Evolutionary conservation across 2,329 filamentous ascomycete species (phyloP), one percentile per base, ranked within the genome.

Genomic region (Botryotinia globosa): DNA sequence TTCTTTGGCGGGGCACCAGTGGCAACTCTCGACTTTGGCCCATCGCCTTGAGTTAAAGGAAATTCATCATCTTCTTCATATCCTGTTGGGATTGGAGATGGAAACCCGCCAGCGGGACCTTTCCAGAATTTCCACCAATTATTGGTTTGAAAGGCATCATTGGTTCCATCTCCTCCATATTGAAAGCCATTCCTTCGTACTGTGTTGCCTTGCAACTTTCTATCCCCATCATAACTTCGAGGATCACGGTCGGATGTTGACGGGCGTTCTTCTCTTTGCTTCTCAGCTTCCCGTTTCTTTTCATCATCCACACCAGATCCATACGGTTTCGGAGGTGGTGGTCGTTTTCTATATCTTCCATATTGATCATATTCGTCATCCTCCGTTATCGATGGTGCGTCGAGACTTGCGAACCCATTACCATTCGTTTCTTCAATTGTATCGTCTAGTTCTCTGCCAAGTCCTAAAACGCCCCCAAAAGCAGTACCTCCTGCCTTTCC

Each of bases 101-200:
- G 83, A 76, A 89, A 91, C 4, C 86, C 87, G 37, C 89, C 89
- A 2, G 85, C 81, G 0, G 89, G 89, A 0, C 87, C 86, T 76
- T 89, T 88, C 89, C 89, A 91, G 73, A 91, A 91, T 74, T 91
- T 82, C 83, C 87, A 91, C 84, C 88, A 91, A n/a, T 72, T 75
- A 48, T 73, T 72, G 14, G 72, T 70, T 9, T 63, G 62, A 22
- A 63, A 32, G 20, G 67, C 39, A 69, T 77, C 74, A 48, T 73
- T 73, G 22, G 73, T 45, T 56, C 76, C 75, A 71, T 78, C 77
- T 4, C 71, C 69, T 10, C 75, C 76, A 69, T 77, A 74, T n/a
- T 75, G 69, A 34, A 59, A 71, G 42, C 73, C 73, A 22, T 67
- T 72, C 39, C 71, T 63, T 14, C 77, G 75, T 32, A 77, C 76